phyloP scores from a whole-genome alignment of 805 yeast species.

The Hanseniaspora valbyensis region DNA sequence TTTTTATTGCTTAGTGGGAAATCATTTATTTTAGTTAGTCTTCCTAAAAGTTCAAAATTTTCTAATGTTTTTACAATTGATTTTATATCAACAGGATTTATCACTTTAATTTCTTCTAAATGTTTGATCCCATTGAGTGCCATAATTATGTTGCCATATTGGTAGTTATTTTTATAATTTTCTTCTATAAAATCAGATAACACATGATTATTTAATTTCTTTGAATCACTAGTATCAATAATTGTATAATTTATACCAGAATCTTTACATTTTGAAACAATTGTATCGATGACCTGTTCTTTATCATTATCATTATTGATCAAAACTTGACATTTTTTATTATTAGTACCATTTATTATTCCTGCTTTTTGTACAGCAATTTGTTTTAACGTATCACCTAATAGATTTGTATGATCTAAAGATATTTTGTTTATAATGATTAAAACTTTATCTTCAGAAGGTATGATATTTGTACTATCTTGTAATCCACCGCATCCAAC shows the following conservation, averaged over 20 bases:
- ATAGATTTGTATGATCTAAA: conserved; percentile 66
- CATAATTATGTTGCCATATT: conserved; percentile 54
- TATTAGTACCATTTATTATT: conserved; percentile 46
- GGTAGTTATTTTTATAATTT: conserved; percentile 66
- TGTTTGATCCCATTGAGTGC: conserved; percentile 48
- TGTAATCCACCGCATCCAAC: conserved; percentile 87
- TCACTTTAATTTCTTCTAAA: conserved; percentile 20
- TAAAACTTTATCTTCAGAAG: conserved; percentile 38
- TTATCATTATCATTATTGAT: conserved; percentile 57
- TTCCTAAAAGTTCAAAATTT: conserved; percentile 70
- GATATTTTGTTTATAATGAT: conserved; percentile 80
- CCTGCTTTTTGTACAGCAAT: conserved; percentile 84
- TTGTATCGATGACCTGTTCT: conserved; percentile 37
- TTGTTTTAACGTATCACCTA: conserved; percentile 53
- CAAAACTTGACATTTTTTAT: conserved; percentile 45
- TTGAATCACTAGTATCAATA: conserved; percentile 18
- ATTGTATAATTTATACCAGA: conserved; percentile 26
- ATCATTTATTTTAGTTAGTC: conserved; percentile 46
- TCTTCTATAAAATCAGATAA: conserved; percentile 28
- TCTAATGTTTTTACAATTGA: conserved; percentile 42
- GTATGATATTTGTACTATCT: conserved; percentile 78
- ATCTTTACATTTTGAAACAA: conserved; percentile 31
- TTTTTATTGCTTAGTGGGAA: conserved; percentile 23
- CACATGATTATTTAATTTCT: conserved; percentile 28
- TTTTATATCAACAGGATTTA: conserved; percentile 25